Evolutionary conservation across 345 rosid species (phyloP), one percentile per base, ranked within the genome.

Genomic region (Lepidium didymum): DNA sequence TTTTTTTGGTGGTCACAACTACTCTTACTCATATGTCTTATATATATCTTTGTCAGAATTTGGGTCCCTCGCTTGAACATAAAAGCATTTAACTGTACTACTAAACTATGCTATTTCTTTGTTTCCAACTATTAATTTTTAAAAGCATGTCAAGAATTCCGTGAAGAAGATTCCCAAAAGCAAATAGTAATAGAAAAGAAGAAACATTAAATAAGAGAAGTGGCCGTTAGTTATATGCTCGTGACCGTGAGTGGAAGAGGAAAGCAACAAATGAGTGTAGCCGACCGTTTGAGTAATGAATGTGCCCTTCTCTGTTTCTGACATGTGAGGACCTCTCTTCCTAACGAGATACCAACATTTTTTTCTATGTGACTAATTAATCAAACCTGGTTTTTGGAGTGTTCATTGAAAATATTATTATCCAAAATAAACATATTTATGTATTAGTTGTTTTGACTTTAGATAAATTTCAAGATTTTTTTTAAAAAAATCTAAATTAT

Each of bases 201-300:
- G n/a, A n/a, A 54, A 44, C 56, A 47, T 62, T 71, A 10, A 45
- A 45, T 6, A 12, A 35, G 50, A 53, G 23, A 43, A 70, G 75
- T 53, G 62, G 56, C 70, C 70, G 70, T 64, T 72, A 19, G 76
- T 64, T 72, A 37, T 18, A 27, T 62, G 33, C 54, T n/a, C 68
- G 45, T 70, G 64, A 45, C 18, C 68, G 45, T 70, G 64, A 45
- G 33, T 63, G 42, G 31, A 49, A 47, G 49, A 43, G 25, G 36
- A 27, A 61, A 27, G 18, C 50, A 59, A 69, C 66, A 69, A 49
- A 49, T 50, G 29, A 2, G 33, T 33, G 8, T 23, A 70, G 56
- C 40, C 62, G 31, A 53, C 69, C 69, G 63, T 62, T 68, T 53
- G 69, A 62, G 69, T 70, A 27, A 70, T 61, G 54, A 52, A 51